Evolutionary conservation across 345 rosid genomes (phyloP), one percentile per base, ranked within the genome.

Genomic region (Draba incana): DNA sequence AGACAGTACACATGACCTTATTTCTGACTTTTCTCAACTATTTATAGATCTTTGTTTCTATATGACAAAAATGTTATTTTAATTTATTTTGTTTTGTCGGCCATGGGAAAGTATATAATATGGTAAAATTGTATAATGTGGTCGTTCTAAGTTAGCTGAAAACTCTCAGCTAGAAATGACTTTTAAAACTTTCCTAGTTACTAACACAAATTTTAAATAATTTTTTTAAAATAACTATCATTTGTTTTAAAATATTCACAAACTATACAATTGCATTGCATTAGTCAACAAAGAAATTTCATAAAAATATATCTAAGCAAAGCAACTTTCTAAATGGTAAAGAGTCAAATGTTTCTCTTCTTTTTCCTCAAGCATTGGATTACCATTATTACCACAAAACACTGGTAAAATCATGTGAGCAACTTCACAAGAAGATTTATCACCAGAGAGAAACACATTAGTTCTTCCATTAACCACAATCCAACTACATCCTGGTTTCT

Each of bases 401-500:
- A 81, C 46, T 42, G 88, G 77, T 25, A 75, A 62, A 10, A 80
- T 47, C 48, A 81, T 69, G 54, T 80, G 81, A 69, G 37, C 42
- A 10, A 66, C 81, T 50, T 72, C 78, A 35, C 69, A 51, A 11
- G 71, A 50, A 57, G 78, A 45, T 59, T 81, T 81, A 73, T 85
- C 86, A 74, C 97, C 88, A 3, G 91, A 86, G 44, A 85, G 69
- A 77, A 86, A 88, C 61, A 77, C 66, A 59, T 70, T 62, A 66
- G 69, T 63, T 75, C 71, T 77, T 61, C 91, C 91, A 63, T 75
- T 85, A 54, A 81, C 30, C 53, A 75, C 69, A 75, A 92, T 68
- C 98, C 96, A 84, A 75, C 92, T 88, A 72, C 90, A 88, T 57
- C 98, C 94, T 39, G 96, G 94, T 45, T 65, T 78, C 81, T 92